phyloP scores from a whole-genome alignment of 108 stramenopile species.

The Cafeteria roenbergensis region DNA sequence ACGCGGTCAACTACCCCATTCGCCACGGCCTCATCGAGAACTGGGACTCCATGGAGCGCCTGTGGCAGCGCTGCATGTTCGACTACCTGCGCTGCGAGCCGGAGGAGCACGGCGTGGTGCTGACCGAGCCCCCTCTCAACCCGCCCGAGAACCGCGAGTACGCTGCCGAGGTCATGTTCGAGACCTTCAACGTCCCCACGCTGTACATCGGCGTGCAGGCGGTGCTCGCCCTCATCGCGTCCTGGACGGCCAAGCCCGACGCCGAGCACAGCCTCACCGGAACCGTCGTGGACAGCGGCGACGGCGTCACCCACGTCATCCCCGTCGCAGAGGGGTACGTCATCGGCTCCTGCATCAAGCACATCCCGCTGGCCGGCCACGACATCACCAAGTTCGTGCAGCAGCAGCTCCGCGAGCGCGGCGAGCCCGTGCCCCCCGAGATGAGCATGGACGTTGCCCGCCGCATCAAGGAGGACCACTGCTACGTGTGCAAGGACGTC shows the following conservation, averaged over 20 bases:
- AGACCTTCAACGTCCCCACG: constrained; percentile 59
- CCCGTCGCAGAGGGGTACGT: constrained; percentile 59
- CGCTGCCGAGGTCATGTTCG: constrained; percentile 64
- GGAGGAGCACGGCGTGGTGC: constrained; percentile 54
- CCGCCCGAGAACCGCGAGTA: constrained; percentile 58
- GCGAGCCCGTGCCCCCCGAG: constrained; percentile 51
- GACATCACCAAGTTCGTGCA: constrained; percentile 52
- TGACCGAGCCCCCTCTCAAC: constrained; percentile 58
- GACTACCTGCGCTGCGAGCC: constrained; percentile 54
- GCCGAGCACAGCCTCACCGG: constrained; percentile 48
- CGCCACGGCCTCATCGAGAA: constrained; percentile 54
- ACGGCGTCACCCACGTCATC: constrained; percentile 58
- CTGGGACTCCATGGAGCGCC: constrained; percentile 60
- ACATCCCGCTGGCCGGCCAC: constrained; percentile 55
- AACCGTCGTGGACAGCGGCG: constrained; percentile 54
- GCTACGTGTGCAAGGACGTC: constrained; percentile 50
- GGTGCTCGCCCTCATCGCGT: constrained; percentile 51
- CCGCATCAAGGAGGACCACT: constrained; percentile 50
- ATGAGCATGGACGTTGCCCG: constrained; percentile 40
- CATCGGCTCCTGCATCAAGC: constrained; percentile 55
- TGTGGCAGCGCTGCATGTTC: constrained; percentile 59
- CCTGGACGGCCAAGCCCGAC: constrained; percentile 40
- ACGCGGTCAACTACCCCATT: constrained; percentile 52
- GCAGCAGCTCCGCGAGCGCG: constrained; percentile 45
- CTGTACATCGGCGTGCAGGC: constrained; percentile 60